These are phyloP conservation scores for Choricystis sp. DNA, from an alignment of 139 green algal species.

Conservation along the genomic window DNA sequence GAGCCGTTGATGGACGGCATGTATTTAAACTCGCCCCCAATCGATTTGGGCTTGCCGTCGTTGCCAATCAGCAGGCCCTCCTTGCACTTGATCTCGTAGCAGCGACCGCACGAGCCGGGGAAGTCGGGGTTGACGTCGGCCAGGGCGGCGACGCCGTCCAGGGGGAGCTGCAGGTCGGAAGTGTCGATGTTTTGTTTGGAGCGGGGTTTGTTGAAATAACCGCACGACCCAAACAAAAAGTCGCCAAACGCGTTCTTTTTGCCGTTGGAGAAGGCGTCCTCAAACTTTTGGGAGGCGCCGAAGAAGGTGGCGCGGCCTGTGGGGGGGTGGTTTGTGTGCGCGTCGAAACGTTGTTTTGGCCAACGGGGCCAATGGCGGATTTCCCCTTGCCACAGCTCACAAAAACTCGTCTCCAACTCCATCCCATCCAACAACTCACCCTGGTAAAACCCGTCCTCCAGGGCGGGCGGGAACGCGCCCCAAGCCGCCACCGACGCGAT, in stretches of 20 bases:
- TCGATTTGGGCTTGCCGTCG: neutral
- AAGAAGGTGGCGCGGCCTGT: conserved; percentile 13
- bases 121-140: conserved; percentile 21
- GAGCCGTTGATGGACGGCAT: conserved; percentile 3
- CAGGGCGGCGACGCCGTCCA: conserved; percentile 5
- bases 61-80: conserved; percentile 8
- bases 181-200: neutral
- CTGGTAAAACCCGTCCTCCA: neutral
- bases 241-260: conserved; percentile 5
- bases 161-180: conserved; percentile 1
- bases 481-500: too few relatives aligned
- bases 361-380: too few relatives aligned
- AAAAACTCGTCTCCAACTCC: too few relatives aligned
- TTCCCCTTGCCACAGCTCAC: too few relatives aligned
- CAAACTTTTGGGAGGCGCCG: conserved; percentile 4
- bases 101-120: conserved; percentile 24
- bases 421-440: neutral
- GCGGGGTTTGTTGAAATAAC: conserved; percentile 2
- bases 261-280: conserved; percentile 2
- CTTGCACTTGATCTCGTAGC: conserved; percentile 17
- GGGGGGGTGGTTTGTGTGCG: neutral
- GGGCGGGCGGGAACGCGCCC: neutral
- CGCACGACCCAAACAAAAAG: conserved; percentile 8
- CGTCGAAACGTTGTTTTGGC: too few relatives aligned
- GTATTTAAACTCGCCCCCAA: conserved; percentile 6